These are phyloP conservation scores for Leccinum subgranulosum DNA, from an alignment of 768 basidiomycete species.

Conservation along the genomic window DNA sequence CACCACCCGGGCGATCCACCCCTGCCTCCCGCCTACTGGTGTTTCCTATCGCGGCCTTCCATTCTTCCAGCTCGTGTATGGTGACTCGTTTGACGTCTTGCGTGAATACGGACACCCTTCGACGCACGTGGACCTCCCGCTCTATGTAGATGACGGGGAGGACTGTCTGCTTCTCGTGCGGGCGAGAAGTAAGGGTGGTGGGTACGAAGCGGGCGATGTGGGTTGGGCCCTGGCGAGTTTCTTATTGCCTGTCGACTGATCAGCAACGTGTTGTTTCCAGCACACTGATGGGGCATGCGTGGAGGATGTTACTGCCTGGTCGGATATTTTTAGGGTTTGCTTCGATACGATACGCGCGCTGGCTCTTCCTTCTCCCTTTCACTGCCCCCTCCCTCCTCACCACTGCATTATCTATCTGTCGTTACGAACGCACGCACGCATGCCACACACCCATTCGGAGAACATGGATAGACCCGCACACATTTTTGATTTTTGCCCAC, in stretches of 20 bases:
- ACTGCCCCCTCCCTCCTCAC: not conserved
- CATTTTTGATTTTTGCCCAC: not conserved
- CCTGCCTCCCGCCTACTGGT: conserved; percentile 59
- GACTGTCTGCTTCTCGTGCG: conserved; percentile 77
- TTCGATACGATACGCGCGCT: conserved; percentile 16
- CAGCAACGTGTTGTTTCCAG: not conserved
- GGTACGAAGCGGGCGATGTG: conserved; percentile 41
- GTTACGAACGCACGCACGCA: not conserved
- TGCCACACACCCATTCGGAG: not conserved
- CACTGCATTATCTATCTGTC: conserved; percentile 16
- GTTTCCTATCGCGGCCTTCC: conserved; percentile 72
- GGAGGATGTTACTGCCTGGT: not conserved
- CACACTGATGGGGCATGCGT: conserved; percentile 3
- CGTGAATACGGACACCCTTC: conserved; percentile 80
- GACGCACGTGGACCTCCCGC: conserved; percentile 65
- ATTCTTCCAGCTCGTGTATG: conserved; percentile 68
- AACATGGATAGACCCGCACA: not conserved
- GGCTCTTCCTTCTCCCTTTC: not conserved
- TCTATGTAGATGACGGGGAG: conserved; percentile 73
- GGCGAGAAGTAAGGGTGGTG: conserved; percentile 33
- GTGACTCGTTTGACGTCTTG: conserved; percentile 63
- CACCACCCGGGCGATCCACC: conserved; percentile 63
- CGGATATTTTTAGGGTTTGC: conserved; percentile 1
- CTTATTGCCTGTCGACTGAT: conserved; percentile 54
- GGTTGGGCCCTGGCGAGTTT: conserved; percentile 87